Conservation (phyloP, 2,329 filamentous ascomycete genomes). For the Penicillium sp. region DNA sequence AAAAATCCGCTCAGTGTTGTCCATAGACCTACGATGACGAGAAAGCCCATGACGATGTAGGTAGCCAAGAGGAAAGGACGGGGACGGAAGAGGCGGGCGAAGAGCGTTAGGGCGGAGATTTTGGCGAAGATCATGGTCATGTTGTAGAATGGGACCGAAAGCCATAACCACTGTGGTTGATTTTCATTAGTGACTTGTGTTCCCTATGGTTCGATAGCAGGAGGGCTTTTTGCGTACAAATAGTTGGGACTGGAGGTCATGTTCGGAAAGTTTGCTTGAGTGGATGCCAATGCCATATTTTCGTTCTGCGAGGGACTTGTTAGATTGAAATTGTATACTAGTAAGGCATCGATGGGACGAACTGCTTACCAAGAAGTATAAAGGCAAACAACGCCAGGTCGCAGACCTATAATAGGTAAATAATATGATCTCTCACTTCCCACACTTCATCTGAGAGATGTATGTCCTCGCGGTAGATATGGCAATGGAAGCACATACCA, state of each 20-base stretch:
- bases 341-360: not conserved
- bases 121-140: constrained; percentile 32
- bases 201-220: not conserved
- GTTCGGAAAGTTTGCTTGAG: not conserved
- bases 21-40: constrained; percentile 27
- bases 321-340: not conserved
- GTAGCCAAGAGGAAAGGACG: constrained; percentile 20
- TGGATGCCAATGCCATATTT: constrained; percentile 23
- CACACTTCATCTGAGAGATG: too few species aligned
- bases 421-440: too few species aligned
- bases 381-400: constrained; percentile 10
- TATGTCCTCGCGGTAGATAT: not conserved
- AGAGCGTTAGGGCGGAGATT: constrained; percentile 32
- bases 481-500: constrained; percentile 13
- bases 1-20: constrained; percentile 27
- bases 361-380: constrained; percentile 13
- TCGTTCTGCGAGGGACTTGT: constrained; percentile 13
- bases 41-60: constrained; percentile 16
- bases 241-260: constrained; percentile 16
- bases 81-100: constrained; percentile 30
- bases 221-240: constrained; percentile 17
- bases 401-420: constrained; percentile 11
- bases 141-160: constrained; percentile 38
- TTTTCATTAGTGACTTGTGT: not conserved
- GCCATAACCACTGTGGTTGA: constrained; percentile 26